Conservation (phyloP, 2,329 filamentous ascomycete genomes). For the Juglanconis sp. region DNA sequence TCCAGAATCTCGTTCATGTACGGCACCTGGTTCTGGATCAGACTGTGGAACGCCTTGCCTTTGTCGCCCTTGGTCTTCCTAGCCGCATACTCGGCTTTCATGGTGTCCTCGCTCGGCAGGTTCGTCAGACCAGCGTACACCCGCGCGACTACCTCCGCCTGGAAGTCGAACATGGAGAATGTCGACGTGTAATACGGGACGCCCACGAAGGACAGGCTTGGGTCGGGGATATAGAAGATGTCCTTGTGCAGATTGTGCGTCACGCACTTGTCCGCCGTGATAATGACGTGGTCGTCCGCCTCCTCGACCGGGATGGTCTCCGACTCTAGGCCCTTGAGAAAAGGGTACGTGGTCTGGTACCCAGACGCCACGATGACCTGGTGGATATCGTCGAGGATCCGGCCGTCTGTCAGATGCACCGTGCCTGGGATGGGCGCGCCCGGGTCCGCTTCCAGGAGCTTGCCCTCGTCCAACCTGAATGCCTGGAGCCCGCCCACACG, state of each 20-base stretch:
- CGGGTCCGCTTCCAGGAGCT: slow-evolving; percentile 6
- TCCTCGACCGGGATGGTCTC: slow-evolving; percentile 36
- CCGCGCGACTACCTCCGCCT: slow-evolving; percentile 59
- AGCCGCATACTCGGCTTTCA: slow-evolving; percentile 31
- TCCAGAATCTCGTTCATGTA: slow-evolving; percentile 31
- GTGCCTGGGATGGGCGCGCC: slow-evolving; percentile 43
- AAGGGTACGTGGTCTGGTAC: slow-evolving; percentile 66
- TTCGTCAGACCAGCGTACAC: slow-evolving; percentile 49
- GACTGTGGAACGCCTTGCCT: slow-evolving; percentile 36
- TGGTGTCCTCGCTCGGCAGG: slow-evolving; percentile 42
- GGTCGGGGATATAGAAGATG: slow-evolving; percentile 68
- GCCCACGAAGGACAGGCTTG: slow-evolving; percentile 61
- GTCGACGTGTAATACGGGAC: slow-evolving; percentile 65
- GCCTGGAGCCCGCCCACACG: slow-evolving; percentile 50
- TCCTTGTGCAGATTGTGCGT: slow-evolving; percentile 68
- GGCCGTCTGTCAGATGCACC: slow-evolving; percentile 51
- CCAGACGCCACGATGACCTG: slow-evolving; percentile 64
- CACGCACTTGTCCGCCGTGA: slow-evolving; percentile 60
- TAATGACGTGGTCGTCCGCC: slow-evolving; percentile 51
- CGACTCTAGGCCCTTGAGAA: slow-evolving; percentile 49
- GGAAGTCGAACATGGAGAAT: slow-evolving; percentile 68
- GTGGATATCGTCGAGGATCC: slow-evolving; percentile 53
- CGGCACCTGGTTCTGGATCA: slow-evolving; percentile 22
- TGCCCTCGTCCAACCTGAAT: slow-evolving; percentile 38
- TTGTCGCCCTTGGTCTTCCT: slow-evolving; percentile 29